phyloP scores from a whole-genome alignment of 345 rosid species.

The Turnera subulata region DNA sequence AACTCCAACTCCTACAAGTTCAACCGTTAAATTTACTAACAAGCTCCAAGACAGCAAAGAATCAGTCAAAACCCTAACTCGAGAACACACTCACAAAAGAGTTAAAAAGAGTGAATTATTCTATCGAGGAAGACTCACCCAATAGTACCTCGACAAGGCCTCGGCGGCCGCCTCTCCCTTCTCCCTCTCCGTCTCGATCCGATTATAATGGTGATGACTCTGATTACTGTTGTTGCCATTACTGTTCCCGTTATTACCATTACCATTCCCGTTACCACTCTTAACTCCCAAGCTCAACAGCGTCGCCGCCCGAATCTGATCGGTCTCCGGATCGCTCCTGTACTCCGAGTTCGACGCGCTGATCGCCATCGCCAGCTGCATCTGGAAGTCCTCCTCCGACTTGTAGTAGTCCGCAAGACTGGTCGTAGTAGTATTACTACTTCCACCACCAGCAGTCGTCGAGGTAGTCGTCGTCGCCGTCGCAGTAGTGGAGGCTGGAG shows the following conservation, averaged over 20 bases:
- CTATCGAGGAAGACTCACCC: constrained; percentile 57
- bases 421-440: background rate
- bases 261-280: too few species aligned
- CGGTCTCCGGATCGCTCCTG: constrained; percentile 65
- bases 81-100: background rate
- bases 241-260: too few species aligned
- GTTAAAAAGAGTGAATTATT: background rate
- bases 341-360: constrained; percentile 82
- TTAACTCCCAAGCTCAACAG: constrained; percentile 60
- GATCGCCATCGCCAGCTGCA: constrained; percentile 92
- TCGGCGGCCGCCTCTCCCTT: constrained; percentile 58
- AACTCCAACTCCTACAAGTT: too few species aligned
- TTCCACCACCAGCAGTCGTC: background rate
- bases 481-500: constrained; percentile 22
- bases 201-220: constrained; percentile 8
- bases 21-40: too few species aligned
- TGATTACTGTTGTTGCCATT: too few species aligned
- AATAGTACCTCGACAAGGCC: constrained; percentile 78
- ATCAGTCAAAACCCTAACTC: background rate
- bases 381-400: constrained; percentile 94
- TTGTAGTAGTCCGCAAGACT: constrained; percentile 54
- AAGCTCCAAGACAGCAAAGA: too few species aligned
- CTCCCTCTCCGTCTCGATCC: constrained; percentile 51
- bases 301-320: constrained; percentile 91
- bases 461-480: background rate